phyloP scores from a whole-genome alignment of 2,329 filamentous ascomycete species.

The Periglandula ipomoeae region DNA sequence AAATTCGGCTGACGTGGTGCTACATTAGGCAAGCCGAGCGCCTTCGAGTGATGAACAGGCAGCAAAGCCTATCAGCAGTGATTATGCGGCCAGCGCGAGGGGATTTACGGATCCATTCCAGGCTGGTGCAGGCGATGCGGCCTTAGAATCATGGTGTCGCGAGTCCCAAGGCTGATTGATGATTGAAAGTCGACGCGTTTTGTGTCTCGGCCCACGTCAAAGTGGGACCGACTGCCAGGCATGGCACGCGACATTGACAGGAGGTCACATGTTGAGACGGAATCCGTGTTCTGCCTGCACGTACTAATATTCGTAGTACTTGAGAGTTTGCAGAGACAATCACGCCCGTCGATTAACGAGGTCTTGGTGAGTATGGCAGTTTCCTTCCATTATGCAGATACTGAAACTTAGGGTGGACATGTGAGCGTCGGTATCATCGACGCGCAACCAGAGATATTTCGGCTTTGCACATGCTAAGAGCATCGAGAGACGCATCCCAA shows the following conservation, averaged over 20 bases:
- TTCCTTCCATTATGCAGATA: too few species aligned
- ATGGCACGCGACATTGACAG: slow-evolving; percentile 19
- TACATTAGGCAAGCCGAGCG: background rate
- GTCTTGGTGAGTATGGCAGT: too few species aligned
- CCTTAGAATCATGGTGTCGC: slow-evolving; percentile 8
- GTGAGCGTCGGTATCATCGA: too few species aligned
- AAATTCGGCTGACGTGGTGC: background rate
- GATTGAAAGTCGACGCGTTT: slow-evolving; percentile 1
- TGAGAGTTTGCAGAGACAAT: too few species aligned
- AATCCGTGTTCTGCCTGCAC: background rate
- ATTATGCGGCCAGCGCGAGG: background rate
- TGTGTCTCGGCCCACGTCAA: background rate
- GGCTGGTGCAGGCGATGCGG: background rate
- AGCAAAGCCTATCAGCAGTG: background rate
- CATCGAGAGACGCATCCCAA: too few species aligned
- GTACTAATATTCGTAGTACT: too few species aligned
- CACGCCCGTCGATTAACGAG: too few species aligned
- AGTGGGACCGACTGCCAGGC: background rate
- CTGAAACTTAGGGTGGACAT: too few species aligned
- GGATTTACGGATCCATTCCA: background rate
- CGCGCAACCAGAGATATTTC: too few species aligned
- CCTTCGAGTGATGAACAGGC: background rate
- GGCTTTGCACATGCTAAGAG: too few species aligned
- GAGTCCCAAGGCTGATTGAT: background rate
- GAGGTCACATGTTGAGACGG: slow-evolving; percentile 21